Evolutionary conservation across 805 yeast species (phyloP), one percentile per base, ranked within the genome.

Genomic region (Saccharomycopsis javanensis): DNA sequence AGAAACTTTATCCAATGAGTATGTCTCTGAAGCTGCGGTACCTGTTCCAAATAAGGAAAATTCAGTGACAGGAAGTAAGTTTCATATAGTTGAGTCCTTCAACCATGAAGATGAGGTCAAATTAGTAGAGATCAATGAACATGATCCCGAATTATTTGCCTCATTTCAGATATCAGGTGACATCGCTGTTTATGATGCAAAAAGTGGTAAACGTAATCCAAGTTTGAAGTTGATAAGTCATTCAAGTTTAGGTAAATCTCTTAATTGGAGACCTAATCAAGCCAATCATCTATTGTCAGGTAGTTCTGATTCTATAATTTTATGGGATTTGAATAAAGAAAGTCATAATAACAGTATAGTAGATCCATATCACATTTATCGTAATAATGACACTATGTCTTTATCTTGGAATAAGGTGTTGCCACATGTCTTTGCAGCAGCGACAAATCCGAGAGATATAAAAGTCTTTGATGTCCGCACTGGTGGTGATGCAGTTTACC

Each of bases 221-320:
- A 66, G 70, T 4, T 75, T 80, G 55, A 75, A 76, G 59, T 79
- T 73, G 65, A 42, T 18, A 42, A 42, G 13, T n/a, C 96, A 88
- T 69, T 70, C 73, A 11, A 73, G 71, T 56, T 89, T 84, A 63
- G 96, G 95, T 0, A 81, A 75, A 65, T 86, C 85, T 1, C 69
- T 89, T 53, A 83, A 83, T 60, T 88, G 96, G 95, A 72, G 78
- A 57, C 72, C 75, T 3, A 34, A 25, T 10, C 31, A 15, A 16
- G 23, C 37, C 3, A 54, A 63, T n/a, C 69, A 68, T 28, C 74
- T 89, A 31, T 71, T 83, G 11, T 75, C 90, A 1, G 86, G 88
- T 1, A 42, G 48, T 16, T 42, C 27, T 5, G 48, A 42, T n/a
- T 69, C 78, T 15, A 78, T 79, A 28, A 79, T 88, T 0, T 65